A percentile compares a stretch with the other conserved stretches of the same genome.
Conservation (phyloP, 2,329 filamentous ascomycete genomes). For the Aspergillus bombycis region DNA sequence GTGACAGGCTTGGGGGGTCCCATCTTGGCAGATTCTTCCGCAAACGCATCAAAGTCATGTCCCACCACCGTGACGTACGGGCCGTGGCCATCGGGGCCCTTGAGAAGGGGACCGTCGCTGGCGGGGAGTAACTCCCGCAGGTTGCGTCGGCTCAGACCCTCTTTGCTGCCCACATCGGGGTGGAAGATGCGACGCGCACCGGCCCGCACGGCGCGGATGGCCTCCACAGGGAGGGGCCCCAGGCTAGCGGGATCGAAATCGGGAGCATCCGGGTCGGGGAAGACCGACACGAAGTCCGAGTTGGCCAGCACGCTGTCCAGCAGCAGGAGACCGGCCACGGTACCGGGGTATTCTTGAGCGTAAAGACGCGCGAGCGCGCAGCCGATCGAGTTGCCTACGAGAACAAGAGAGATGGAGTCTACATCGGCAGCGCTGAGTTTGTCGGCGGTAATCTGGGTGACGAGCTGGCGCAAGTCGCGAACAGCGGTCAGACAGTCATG, state of each 20-base stretch:
- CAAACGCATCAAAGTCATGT: slow-evolving; percentile 58
- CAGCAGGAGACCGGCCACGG: slow-evolving; percentile 52
- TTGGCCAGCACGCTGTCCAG: slow-evolving; percentile 64
- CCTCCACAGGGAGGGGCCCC: slow-evolving; percentile 37
- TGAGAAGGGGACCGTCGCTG: slow-evolving; percentile 47
- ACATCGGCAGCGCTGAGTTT: slow-evolving; percentile 26
- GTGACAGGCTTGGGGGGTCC: slow-evolving; percentile 44
- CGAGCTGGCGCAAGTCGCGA: slow-evolving; percentile 48
- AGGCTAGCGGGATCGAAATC: slow-evolving; percentile 48
- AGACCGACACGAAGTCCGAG: slow-evolving; percentile 58
- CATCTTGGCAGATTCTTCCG: slow-evolving; percentile 47
- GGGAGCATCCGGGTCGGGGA: slow-evolving; percentile 57
- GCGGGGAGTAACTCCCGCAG: slow-evolving; percentile 49
- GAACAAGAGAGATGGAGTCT: slow-evolving; percentile 44
- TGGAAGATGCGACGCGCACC: slow-evolving; percentile 50
- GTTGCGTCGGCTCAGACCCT: slow-evolving; percentile 54
- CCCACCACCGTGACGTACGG: slow-evolving; percentile 56
- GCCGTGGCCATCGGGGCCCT: slow-evolving; percentile 35
- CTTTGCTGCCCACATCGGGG: slow-evolving; percentile 53
- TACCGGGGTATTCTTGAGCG: slow-evolving; percentile 50
- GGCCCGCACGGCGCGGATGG: slow-evolving; percentile 38
- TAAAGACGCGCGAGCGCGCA: slow-evolving; percentile 58
- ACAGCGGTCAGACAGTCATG: background rate
- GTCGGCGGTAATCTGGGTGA: slow-evolving; percentile 42
- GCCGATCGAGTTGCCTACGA: slow-evolving; percentile 57